Evolutionary conservation across 345 rosid genomes (phyloP).

Genomic region (Citrus reticulata): DNA sequence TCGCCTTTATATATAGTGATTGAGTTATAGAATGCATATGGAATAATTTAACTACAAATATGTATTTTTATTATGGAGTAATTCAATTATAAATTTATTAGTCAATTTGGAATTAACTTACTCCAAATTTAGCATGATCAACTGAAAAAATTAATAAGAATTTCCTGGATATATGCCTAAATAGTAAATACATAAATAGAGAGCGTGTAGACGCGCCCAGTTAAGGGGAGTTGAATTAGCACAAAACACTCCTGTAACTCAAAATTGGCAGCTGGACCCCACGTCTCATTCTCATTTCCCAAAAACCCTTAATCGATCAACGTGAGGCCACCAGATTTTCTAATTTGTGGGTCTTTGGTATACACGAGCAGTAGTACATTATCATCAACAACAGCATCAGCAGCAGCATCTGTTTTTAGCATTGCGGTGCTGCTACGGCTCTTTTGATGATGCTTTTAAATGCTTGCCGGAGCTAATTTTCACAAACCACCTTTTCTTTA

Average conservation of each 20-base stretch:
- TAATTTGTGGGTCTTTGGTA: not conserved
- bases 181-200: not conserved
- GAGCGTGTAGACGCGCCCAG: not conserved
- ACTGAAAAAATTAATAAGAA: too few species aligned
- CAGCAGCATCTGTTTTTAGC: constrained; percentile 21
- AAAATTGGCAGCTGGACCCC: not conserved
- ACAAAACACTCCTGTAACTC: not conserved
- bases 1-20: too few species aligned
- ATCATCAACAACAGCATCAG: constrained; percentile 3
- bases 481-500: not conserved
- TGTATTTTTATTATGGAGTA: too few species aligned
- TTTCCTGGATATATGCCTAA: too few species aligned
- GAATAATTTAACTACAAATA: too few species aligned
- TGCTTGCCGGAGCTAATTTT: constrained; percentile 28
- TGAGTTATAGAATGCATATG: too few species aligned
- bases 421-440: constrained; percentile 67
- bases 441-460: constrained; percentile 20
- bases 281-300: constrained; percentile 5
- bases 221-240: not conserved
- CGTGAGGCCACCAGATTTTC: not conserved
- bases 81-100: too few species aligned
- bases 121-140: too few species aligned
- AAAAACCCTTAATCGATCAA: not conserved
- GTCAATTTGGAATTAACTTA: too few species aligned
- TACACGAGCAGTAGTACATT: constrained; percentile 5